phyloP scores from a whole-genome alignment of 2,329 filamentous ascomycete species.

The Thelonectria rubi region DNA sequence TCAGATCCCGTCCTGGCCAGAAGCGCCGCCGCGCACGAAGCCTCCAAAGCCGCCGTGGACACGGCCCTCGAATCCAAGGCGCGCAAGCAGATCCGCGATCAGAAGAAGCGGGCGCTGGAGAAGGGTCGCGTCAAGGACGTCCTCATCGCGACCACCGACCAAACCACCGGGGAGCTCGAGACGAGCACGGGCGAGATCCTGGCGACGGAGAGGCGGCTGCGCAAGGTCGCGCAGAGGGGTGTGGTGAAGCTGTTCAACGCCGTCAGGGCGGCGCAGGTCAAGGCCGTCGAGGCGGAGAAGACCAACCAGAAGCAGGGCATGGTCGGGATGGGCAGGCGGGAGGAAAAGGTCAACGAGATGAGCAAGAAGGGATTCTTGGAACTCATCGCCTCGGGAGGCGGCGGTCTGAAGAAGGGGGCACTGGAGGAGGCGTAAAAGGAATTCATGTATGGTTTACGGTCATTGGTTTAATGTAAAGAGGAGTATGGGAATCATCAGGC shows the following conservation, averaged over 20 bases:
- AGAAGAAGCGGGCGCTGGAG: conserved; percentile 81
- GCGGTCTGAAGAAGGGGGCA: conserved; percentile 65
- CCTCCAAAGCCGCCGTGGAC: conserved; percentile 77
- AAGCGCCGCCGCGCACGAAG: conserved; percentile 76
- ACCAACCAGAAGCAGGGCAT: conserved; percentile 75
- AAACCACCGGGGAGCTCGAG: conserved; percentile 53
- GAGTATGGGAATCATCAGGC: conserved; percentile 43
- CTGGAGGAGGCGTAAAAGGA: conserved; percentile 63
- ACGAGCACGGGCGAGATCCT: conserved; percentile 63
- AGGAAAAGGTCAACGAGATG: conserved; percentile 94
- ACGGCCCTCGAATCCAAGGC: conserved; percentile 84
- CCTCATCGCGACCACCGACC: conserved; percentile 69
- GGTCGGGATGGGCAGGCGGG: conserved; percentile 79
- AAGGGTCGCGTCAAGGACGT: conserved; percentile 91
- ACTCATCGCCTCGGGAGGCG: conserved; percentile 76
- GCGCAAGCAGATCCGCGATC: conserved; percentile 77
- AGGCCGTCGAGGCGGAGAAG: conserved; percentile 80
- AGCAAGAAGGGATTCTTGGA: conserved; percentile 97
- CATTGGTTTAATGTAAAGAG: conserved; percentile 34
- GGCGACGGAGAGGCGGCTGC: conserved; percentile 80
- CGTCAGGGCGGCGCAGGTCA: conserved; percentile 89
- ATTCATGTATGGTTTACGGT: conserved; percentile 21
- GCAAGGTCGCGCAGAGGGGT: conserved; percentile 90
- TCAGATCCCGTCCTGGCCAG: conserved; percentile 91
- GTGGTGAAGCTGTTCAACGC: conserved; percentile 98